These are phyloP conservation scores for Simmondsia chinensis DNA, from an alignment of 148 eudicot species.

Conservation along the genomic window DNA sequence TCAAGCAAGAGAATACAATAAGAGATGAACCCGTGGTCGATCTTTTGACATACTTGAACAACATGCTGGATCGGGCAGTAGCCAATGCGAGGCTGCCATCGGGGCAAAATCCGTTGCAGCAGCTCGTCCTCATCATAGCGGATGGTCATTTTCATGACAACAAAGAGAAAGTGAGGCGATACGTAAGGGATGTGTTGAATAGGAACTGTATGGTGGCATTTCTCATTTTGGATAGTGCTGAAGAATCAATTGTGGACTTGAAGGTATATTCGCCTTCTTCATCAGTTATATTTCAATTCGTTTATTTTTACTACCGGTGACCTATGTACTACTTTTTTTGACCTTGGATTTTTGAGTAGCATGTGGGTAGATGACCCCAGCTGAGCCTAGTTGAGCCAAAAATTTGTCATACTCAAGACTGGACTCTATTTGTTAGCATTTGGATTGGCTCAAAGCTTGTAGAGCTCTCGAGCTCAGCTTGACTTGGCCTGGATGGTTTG, in stretches of 20 bases:
- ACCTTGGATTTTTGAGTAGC: no score
- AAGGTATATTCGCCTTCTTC: conserved; percentile 30
- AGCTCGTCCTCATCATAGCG: conserved; percentile 88
- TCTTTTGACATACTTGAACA: conserved; percentile 60
- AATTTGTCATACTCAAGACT: no score
- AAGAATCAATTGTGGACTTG: conserved; percentile 62
- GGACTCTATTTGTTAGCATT: no score
- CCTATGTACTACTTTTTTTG: no score
- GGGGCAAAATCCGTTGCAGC: conserved; percentile 82
- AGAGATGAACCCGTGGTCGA: conserved; percentile 75
- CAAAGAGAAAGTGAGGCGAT: conserved; percentile 62
- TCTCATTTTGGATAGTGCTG: conserved; percentile 62
- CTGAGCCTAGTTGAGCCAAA: no score
- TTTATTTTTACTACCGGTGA: no score
- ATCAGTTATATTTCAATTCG: no score
- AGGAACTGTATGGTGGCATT: conserved; percentile 88
- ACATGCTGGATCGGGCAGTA: conserved; percentile 63
- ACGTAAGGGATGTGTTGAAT: conserved; percentile 64
- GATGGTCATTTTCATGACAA: conserved; percentile 85
- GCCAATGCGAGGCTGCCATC: conserved; percentile 76
- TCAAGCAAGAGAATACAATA: conserved; percentile 82
- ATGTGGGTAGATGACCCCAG: no score
- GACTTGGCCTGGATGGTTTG: no score
- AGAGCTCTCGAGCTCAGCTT: no score
- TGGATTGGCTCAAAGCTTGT: no score